These are phyloP conservation scores for Rubus parviflorus DNA, from an alignment of 306 rosid species.

Conservation along the genomic window DNA sequence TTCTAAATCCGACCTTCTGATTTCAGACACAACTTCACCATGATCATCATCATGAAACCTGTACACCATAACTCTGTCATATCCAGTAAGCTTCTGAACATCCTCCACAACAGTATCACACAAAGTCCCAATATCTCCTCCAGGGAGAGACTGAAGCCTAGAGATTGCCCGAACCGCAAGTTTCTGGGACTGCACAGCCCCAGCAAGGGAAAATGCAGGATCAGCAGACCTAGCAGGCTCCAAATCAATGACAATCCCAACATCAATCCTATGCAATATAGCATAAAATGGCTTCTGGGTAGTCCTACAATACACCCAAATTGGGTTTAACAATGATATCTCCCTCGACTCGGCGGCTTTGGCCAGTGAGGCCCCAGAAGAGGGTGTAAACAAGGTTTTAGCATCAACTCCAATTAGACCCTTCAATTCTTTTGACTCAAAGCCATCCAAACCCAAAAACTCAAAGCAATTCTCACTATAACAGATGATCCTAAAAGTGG, in stretches of 20 bases:
- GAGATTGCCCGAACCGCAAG: constrained; percentile 83
- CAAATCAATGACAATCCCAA: constrained; percentile 78
- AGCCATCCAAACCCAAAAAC: constrained; percentile 51
- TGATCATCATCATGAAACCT: constrained; percentile 86
- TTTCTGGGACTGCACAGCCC: constrained; percentile 82
- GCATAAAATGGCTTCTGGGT: constrained; percentile 77
- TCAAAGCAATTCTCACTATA: constrained; percentile 67
- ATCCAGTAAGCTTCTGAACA: constrained; percentile 79
- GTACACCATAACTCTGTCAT: constrained; percentile 88
- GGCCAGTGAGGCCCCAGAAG: constrained; percentile 60
- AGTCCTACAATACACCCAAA: constrained; percentile 59
- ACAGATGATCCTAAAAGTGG: constrained; percentile 51
- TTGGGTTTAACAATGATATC: constrained; percentile 62
- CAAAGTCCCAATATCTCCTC: constrained; percentile 60
- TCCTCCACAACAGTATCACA: constrained; percentile 75
- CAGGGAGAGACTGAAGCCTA: constrained; percentile 72
- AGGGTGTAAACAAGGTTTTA: constrained; percentile 58
- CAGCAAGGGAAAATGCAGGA: constrained; percentile 73
- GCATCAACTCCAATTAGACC: constrained; percentile 62
- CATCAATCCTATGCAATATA: constrained; percentile 77
- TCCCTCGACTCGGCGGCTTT: constrained; percentile 59
- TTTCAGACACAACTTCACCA: constrained; percentile 86
- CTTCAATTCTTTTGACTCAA: constrained; percentile 19
- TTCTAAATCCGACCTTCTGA: constrained; percentile 67
- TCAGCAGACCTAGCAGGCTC: constrained; percentile 67